These are phyloP conservation scores for Mortierella polycephala DNA, from an alignment of 371 early-diverging fungal species.

Conservation along the genomic window DNA sequence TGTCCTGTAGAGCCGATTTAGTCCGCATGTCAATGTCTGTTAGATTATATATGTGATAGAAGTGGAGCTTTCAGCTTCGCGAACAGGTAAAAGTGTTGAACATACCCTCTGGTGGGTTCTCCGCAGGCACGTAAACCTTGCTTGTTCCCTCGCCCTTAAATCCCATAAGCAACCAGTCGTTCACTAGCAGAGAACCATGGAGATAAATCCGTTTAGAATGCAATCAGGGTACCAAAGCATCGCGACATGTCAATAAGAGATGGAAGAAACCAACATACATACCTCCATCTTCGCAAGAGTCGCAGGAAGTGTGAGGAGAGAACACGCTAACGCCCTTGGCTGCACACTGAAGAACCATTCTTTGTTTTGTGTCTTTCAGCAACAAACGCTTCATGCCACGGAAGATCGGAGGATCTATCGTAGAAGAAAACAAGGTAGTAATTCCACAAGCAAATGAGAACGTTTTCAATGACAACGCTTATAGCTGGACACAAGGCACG, in stretches of 20 bases:
- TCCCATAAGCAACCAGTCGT: constrained; percentile 86
- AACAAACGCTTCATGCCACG: constrained; percentile 84
- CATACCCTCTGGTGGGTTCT: constrained; percentile 66
- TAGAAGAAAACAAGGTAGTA: neutral
- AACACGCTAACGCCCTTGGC: constrained; percentile 92
- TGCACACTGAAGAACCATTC: constrained; percentile 84
- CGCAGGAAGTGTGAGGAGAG: constrained; percentile 97
- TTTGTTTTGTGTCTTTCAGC: constrained; percentile 79
- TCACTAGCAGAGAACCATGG: constrained; percentile 57
- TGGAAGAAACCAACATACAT: constrained; percentile 9
- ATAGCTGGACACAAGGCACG: too few species aligned
- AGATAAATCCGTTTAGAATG: neutral
- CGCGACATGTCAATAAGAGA: neutral
- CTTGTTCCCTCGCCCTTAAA: constrained; percentile 64
- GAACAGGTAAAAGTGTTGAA: neutral
- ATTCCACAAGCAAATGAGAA: neutral
- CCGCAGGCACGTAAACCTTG: constrained; percentile 63
- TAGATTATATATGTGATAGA: neutral
- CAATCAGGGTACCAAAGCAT: neutral
- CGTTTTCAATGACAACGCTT: too few species aligned
- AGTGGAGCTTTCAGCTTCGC: neutral
- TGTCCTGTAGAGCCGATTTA: constrained; percentile 58
- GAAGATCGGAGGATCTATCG: constrained; percentile 92
- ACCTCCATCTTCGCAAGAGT: constrained; percentile 86
- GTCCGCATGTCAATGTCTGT: neutral